phyloP scores from a whole-genome alignment of 768 basidiomycete genomes.

The Tricholoma furcatifolium region DNA sequence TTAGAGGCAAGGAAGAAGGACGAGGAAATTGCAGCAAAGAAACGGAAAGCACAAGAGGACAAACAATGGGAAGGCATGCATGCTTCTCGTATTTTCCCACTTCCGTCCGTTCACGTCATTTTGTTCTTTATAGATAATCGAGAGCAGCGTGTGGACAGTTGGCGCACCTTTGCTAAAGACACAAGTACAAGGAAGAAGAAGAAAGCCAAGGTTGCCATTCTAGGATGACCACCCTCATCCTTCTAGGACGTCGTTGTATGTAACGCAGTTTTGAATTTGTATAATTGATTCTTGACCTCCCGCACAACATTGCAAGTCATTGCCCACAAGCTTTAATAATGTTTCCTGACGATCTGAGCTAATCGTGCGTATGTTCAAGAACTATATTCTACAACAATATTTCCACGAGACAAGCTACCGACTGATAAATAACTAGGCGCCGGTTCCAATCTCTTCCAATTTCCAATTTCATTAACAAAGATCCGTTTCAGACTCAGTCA shows the following conservation, averaged over 20 bases:
- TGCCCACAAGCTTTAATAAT: conserved; percentile 12
- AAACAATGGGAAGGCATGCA: conserved; percentile 82
- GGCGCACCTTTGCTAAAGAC: conserved; percentile 69
- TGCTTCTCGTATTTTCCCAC: background rate
- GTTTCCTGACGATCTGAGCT: conserved; percentile 4
- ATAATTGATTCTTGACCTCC: conserved; percentile 13
- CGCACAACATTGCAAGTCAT: conserved; percentile 5
- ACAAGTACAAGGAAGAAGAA: conserved; percentile 83
- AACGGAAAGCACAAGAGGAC: conserved; percentile 89
- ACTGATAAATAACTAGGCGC: background rate
- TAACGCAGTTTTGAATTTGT: conserved; percentile 19
- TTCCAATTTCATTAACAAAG: too few species aligned
- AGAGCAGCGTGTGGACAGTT: conserved; percentile 82
- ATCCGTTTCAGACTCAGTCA: conserved; percentile 25
- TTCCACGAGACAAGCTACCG: background rate
- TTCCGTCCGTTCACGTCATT: background rate
- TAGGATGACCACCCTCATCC: conserved; percentile 47
- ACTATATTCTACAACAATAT: conserved; percentile 1
- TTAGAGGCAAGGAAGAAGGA: conserved; percentile 93
- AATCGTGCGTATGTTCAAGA: conserved; percentile 11
- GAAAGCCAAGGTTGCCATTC: conserved; percentile 63
- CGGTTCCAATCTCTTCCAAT: too few species aligned
- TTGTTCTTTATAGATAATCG: conserved; percentile 49
- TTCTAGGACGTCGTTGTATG: conserved; percentile 20
- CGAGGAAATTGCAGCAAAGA: conserved; percentile 71